phyloP scores from a whole-genome alignment of 2,329 filamentous ascomycete genomes.

The Knufia petricola region DNA sequence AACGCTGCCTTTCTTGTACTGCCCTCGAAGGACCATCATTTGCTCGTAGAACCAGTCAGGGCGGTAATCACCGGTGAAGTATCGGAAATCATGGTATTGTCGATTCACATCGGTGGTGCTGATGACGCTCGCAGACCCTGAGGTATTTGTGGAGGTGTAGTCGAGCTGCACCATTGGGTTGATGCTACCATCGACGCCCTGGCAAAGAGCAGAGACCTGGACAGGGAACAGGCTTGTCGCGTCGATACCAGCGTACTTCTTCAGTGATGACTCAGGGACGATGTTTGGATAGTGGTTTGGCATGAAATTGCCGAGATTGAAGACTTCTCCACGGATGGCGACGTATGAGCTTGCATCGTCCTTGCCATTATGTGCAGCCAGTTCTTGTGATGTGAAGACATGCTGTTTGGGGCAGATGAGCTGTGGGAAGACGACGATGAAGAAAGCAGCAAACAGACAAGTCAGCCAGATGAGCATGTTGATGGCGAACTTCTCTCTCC shows the following conservation, averaged over 20 bases:
- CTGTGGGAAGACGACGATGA: constrained; percentile 78
- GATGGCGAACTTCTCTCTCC: constrained; percentile 96
- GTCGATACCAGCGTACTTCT: constrained; percentile 78
- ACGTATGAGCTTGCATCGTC: constrained; percentile 56
- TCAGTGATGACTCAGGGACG: constrained; percentile 51
- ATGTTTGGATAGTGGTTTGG: constrained; percentile 68
- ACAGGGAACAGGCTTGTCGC: constrained; percentile 85
- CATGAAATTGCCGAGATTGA: constrained; percentile 66
- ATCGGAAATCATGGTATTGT: constrained; percentile 86
- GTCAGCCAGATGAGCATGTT: constrained; percentile 93
- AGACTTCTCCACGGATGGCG: constrained; percentile 80
- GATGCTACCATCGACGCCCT: constrained; percentile 59
- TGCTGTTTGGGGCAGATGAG: constrained; percentile 87
- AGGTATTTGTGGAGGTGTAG: constrained; percentile 68
- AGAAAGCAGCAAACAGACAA: constrained; percentile 70
- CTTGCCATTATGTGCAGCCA: constrained; percentile 65
- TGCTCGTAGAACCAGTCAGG: constrained; percentile 90
- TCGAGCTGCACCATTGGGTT: constrained; percentile 71
- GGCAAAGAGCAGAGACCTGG: constrained; percentile 85
- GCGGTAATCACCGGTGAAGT: constrained; percentile 68
- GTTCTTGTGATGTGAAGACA: constrained; percentile 70
- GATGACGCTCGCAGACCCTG: constrained; percentile 56
- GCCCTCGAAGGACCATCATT: constrained; percentile 64
- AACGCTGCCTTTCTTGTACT: constrained; percentile 77
- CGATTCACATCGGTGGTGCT: constrained; percentile 61